Base-by-base conservation (phyloP, 2,329 filamentous ascomycete species). In the Xylaria hypoxylon region DNA sequence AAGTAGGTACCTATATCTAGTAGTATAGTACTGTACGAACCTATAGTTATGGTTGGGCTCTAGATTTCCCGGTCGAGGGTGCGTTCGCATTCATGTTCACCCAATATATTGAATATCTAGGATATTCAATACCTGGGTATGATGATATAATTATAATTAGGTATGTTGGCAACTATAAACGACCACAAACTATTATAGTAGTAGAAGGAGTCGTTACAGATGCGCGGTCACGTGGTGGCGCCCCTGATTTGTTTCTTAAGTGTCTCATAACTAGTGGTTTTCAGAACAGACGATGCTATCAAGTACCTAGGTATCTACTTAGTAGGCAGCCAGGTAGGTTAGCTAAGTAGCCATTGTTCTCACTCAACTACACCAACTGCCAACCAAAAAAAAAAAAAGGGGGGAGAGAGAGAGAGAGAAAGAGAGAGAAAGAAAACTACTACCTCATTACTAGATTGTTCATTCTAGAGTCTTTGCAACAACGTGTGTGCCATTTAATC, bases 211-310 rank as follows among this genome's bases (percentile, higher is more conserved):
- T 28, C 24, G 48, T 35, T 59, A 28, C 53, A 50, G 19, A 33
- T 38, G 47, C 19, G 26, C 19, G 10, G 15, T 64, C 65, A 68
- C 65, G 65, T 70, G 67, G 55, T 52, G 22, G 35, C 8, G 33
- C 56, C 68, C 65, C 65, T 70, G 53, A 47, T 40, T 47, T 65
- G 68, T 69, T 69, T 69, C 65, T 65, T 38, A 53, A 53, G 51
- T 51, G 68, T 70, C 68, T 68, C 68, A 69, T 17, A 50, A 55
- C 22, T 3, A 22, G 55, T 50, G 19, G 31, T 44, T 59, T 61
- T 56, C 19, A 10, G 28, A 62, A 44, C 44, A 11, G 24, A 61
- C 50, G 40, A 58, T 40, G 48, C 48, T 35, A 56, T 45, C 31
- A 15, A 10, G 35, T 38, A n/a, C n/a, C n/a, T n/a, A n/a, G n/a